Evolutionary conservation across 805 yeast genomes (phyloP), one percentile per base, ranked within the genome.

Genomic region (Kurtzmaniella fragi): DNA sequence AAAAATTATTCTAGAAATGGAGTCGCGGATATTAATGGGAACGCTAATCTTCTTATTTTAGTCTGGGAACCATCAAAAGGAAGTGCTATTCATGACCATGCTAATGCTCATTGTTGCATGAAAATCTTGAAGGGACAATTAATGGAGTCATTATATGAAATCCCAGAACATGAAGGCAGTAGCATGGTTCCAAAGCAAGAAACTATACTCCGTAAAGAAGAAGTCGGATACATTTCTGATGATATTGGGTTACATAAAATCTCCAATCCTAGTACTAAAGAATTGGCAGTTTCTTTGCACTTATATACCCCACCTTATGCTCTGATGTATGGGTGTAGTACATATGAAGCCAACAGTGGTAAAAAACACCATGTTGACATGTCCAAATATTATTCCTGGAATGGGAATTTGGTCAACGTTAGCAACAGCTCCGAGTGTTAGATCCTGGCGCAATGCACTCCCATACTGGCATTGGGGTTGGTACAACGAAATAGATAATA

Each of bases 221-320:
- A 71, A 31, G 85, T 80, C 13, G 76, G 83, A 2, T 82, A 82
- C 60, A 83, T 83, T 52, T 62, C 76, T 32, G 90, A 83, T 56
- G 57, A 62, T 25, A 70, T 83, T 34, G 91, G 90, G 1, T 63
- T 80, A 41, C 91, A 83, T 59, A 65, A 74, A 46, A 80, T 83
- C 53, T 59, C 67, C 31, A 83, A 83, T 53, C 71, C 70, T 6
- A 47, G 45, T 29, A 34, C 62, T 0, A 53, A 61, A 15, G 67
- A 65, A 29, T 57, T 64, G 16, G 78, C 85, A 10, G 77, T 83
- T 12, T 75, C 84, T 31, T 67, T 83, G 55, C 90, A 83, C 57
- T 67, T 83, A 39, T 83, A 83, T 61, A 81, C 89, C 5, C 89
- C 90, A 5, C 88, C 90, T 7, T 80, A 80, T 55, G 90, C 88